Conservation (phyloP, 352 stramenopile genomes). For the Globisporangium carolinianum region DNA sequence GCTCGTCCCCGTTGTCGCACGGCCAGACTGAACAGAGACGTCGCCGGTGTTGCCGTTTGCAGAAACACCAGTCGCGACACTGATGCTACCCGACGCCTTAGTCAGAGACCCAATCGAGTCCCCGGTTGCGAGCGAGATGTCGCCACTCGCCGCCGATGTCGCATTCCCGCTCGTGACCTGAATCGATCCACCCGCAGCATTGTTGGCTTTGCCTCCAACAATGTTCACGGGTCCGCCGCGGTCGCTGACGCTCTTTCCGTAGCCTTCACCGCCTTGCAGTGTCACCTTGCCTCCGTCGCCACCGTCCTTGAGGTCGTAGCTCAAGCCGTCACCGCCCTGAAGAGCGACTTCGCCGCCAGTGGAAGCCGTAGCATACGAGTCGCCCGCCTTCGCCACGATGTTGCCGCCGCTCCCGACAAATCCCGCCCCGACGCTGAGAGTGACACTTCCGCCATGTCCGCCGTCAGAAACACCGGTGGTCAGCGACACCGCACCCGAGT, state of each 20-base stretch:
- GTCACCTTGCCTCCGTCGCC: constrained; percentile 61
- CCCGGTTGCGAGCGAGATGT: constrained; percentile 45
- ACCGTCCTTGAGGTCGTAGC: constrained; percentile 43
- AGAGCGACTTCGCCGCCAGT: constrained; percentile 45
- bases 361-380: constrained; percentile 27
- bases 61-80: constrained; percentile 30
- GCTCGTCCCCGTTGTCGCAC: constrained; percentile 33
- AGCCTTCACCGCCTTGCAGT: constrained; percentile 55
- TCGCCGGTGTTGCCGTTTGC: constrained; percentile 35
- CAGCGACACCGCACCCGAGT: constrained; percentile 64
- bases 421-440: constrained; percentile 51
- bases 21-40: constrained; percentile 33
- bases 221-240: constrained; percentile 43
- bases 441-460: constrained; percentile 60
- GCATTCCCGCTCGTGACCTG: constrained; percentile 42
- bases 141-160: constrained; percentile 52
- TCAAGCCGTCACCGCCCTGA: constrained; percentile 31
- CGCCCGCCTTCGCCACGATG: constrained; percentile 62
- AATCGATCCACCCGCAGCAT: constrained; percentile 48
- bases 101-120: constrained; percentile 33
- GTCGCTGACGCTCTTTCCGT: constrained; percentile 37
- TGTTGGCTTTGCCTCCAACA: constrained; percentile 36
- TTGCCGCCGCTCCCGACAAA: constrained; percentile 49
- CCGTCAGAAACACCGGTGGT: constrained; percentile 54
- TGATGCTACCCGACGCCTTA: constrained; percentile 38